Evolutionary conservation across 1,284 basidiomycete species (phyloP).

Genomic region (Boletus putidus): DNA sequence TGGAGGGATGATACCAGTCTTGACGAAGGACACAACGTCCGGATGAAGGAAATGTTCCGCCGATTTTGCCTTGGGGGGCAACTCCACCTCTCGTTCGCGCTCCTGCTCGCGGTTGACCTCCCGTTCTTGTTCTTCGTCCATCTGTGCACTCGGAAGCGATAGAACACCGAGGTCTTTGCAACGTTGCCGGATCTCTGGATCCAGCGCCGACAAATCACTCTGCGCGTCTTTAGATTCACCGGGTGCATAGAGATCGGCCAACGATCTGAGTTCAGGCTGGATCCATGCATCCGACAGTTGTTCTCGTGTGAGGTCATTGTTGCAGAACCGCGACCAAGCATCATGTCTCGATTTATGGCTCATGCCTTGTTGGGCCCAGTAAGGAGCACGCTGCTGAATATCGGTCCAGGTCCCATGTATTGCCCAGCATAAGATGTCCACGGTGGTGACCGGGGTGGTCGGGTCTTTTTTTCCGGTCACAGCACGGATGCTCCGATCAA

Average conservation of each 20-base stretch:
- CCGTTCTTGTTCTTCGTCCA: no score
- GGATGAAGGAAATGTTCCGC: background rate
- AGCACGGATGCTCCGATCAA: background rate
- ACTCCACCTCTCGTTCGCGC: background rate
- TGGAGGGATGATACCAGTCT: no score
- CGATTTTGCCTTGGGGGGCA: background rate
- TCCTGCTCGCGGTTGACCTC: background rate
- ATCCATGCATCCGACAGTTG: background rate
- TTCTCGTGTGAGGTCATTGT: no score
- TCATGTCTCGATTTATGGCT: background rate
- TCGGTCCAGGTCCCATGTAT: slow-evolving; percentile 38
- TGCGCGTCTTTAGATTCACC: no score
- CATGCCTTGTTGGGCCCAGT: background rate
- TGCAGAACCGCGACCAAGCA: background rate
- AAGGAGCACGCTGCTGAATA: background rate
- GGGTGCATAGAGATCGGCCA: no score
- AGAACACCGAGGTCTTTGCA: background rate
- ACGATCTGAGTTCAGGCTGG: background rate
- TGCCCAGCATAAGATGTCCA: slow-evolving; percentile 45
- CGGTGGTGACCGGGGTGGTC: slow-evolving; percentile 23
- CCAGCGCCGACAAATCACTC: background rate
- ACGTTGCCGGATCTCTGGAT: background rate
- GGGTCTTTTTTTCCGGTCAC: slow-evolving; percentile 6
- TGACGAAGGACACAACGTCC: no score
- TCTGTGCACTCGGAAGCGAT: no score